A percentile compares a stretch with the other conserved stretches of the same genome.
These are phyloP conservation scores for Cyanidiococcus yangmingshanensis DNA, from an alignment of 23 red algal species.

Conservation along the genomic window DNA sequence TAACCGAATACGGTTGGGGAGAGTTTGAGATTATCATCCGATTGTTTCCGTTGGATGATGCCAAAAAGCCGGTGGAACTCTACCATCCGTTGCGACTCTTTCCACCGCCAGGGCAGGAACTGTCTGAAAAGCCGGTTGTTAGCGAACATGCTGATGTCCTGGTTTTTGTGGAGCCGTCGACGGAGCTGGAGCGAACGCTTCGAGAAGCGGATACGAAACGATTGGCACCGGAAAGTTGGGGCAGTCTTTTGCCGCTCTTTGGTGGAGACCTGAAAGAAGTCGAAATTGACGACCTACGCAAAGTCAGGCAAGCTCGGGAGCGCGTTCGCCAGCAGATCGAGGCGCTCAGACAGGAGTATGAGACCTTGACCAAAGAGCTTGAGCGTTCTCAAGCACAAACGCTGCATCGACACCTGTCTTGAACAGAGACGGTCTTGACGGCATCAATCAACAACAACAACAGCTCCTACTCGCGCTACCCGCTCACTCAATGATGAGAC, in stretches of 20 bases:
- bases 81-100: conserved; percentile 73
- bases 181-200: conserved; percentile 33
- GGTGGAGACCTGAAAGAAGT: conserved; percentile 5
- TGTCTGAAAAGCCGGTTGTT: conserved; percentile 63
- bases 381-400: not conserved
- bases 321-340: conserved; percentile 7
- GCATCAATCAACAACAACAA: too few species aligned
- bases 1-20: conserved; percentile 90
- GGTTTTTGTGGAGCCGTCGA: conserved; percentile 79
- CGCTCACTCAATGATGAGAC: too few species aligned
- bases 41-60: conserved; percentile 43
- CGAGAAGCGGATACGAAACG: not conserved
- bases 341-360: not conserved
- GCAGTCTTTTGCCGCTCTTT: not conserved
- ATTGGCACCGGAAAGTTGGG: not conserved
- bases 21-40: conserved; percentile 88
- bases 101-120: conserved; percentile 25
- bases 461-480: too few species aligned
- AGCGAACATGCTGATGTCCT: conserved; percentile 81
- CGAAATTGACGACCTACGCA: not conserved
- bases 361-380: not conserved
- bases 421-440: too few species aligned
- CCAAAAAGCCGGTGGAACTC: conserved; percentile 82
- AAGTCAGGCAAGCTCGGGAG: not conserved
- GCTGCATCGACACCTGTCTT: not conserved